These are phyloP conservation scores for Moelleriella libera DNA, from an alignment of 2,329 filamentous ascomycete species.

Conservation along the genomic window DNA sequence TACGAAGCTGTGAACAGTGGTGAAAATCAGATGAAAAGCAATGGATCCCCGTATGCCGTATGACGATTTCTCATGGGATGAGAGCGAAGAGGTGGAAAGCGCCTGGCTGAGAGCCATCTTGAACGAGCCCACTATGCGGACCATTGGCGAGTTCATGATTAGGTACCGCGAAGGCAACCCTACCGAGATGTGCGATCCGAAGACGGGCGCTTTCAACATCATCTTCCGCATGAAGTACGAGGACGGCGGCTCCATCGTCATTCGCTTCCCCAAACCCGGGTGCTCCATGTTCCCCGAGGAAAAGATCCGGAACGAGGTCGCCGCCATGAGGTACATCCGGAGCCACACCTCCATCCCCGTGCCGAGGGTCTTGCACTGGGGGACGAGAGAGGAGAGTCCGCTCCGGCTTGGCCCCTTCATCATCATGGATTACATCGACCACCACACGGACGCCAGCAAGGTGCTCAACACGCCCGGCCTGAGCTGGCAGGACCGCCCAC, in stretches of 20 bases:
- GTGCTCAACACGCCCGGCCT: neutral
- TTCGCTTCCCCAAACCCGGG: conserved; percentile 3
- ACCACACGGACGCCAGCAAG: conserved; percentile 2
- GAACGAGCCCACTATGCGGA: neutral
- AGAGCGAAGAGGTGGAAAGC: conserved; percentile 2
- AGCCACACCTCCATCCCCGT: conserved; percentile 5
- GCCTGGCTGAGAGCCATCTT: conserved; percentile 1
- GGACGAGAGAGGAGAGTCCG: conserved; percentile 4
- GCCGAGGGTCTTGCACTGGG: conserved; percentile 5
- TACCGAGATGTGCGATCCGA: conserved; percentile 1
- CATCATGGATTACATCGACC: conserved; percentile 6
- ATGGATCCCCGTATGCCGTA: conserved; percentile 2
- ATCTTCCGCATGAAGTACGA: conserved; percentile 4
- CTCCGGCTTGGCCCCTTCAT: conserved; percentile 5
- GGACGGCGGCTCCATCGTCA: conserved; percentile 2
- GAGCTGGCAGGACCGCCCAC: neutral
- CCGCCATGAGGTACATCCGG: conserved; percentile 4
- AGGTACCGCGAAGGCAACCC: conserved; percentile 1
- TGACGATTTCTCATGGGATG: conserved; percentile 2
- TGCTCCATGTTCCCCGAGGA: conserved; percentile 6
- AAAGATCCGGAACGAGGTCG: conserved; percentile 6
- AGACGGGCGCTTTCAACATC: conserved; percentile 2
- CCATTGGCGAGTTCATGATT: conserved; percentile 2
- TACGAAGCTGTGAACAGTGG: no score
- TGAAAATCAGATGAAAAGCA: no score